Base-by-base conservation (phyloP, 345 rosid genomes). In the Aurinia saxatilis region DNA sequence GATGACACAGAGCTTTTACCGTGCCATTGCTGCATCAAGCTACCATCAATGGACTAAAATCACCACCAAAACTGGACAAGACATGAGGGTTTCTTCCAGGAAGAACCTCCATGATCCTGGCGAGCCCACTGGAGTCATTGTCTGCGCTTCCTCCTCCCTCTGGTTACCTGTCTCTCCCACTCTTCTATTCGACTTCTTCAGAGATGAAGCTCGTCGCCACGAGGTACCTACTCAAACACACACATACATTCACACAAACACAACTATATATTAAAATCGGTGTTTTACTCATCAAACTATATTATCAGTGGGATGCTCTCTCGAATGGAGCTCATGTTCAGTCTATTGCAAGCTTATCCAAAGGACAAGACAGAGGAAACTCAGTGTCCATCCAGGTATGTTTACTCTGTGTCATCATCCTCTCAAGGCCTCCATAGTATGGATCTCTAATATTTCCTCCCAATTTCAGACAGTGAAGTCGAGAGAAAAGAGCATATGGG, bases 351-450 rank as follows among this genome's bases (percentile, higher is more conserved):
- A 85, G 81, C 72, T 73, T 93, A 60, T 75, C 96, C 27, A 87
- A 93, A 70, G 99, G 99, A 33, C 87, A 90, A 80, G 91, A 90
- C 75, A 81, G 96, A 27, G 99, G 97, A 73, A 93, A 93, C 68
- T 78, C 97, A 63, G 99, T 87, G 42, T 73, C 86, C 23, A 80
- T 93, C 39, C 99, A 84, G 57, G 99, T 81, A 50, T 64, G 53
- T 63, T 29, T 36, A 7, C 23, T 44, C 42, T 17, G 7, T 54
- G 33, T 35, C 16, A 10, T 46, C 35, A 37, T 11, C 13, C 10
- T 39, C 3, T 34, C 33, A 54, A 19, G n/a, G 14, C 36, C 11
- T 67, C 15, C 13, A 18, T 30, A 15, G 30, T 19, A 39, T 25
- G 33, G 23, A 16, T 38, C 3, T 39, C 21, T 49, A 64, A 27